These are phyloP conservation scores for Hanseniaspora clermontiae DNA, from an alignment of 805 yeast genomes.

Conservation along the genomic window DNA sequence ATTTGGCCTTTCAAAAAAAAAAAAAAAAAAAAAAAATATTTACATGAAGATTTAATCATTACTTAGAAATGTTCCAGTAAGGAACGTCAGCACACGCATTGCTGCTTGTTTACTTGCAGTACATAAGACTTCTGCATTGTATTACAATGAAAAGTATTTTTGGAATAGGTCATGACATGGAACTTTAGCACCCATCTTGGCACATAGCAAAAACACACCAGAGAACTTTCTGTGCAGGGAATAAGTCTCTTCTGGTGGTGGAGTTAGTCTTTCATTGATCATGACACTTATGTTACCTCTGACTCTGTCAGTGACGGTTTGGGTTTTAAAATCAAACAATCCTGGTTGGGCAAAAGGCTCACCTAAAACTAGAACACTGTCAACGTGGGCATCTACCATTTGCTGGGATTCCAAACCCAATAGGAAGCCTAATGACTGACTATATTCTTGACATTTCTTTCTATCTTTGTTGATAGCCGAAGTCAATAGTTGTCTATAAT, in stretches of 20 bases:
- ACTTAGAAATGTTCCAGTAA: too few relatives aligned
- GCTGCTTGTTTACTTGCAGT: neutral
- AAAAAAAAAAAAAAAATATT: too few relatives aligned
- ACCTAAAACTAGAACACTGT: conserved; percentile 78
- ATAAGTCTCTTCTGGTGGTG: conserved; percentile 98
- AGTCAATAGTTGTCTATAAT: conserved; percentile 59
- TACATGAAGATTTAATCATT: neutral
- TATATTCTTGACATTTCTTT: conserved; percentile 47
- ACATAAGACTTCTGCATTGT: too few relatives aligned
- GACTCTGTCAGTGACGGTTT: conserved; percentile 89
- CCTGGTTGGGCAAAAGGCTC: conserved; percentile 60
- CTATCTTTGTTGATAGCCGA: conserved; percentile 65
- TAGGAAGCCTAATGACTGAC: conserved; percentile 67
- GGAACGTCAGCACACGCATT: too few relatives aligned
- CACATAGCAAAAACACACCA: conserved; percentile 84
- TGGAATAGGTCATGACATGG: conserved; percentile 67
- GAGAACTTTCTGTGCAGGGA: conserved; percentile 90
- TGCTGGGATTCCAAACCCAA: conserved; percentile 80
- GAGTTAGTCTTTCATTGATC: conserved; percentile 82
- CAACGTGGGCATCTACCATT: conserved; percentile 87
- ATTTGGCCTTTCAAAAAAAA: neutral
- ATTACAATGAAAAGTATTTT: conserved; percentile 48
- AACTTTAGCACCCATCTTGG: conserved; percentile 69
- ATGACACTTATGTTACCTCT: conserved; percentile 75
- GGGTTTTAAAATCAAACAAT: conserved; percentile 60